Evolutionary conservation across 495 filamentous ascomycete genomes (phyloP).

Genomic region (Collariella sp.): DNA sequence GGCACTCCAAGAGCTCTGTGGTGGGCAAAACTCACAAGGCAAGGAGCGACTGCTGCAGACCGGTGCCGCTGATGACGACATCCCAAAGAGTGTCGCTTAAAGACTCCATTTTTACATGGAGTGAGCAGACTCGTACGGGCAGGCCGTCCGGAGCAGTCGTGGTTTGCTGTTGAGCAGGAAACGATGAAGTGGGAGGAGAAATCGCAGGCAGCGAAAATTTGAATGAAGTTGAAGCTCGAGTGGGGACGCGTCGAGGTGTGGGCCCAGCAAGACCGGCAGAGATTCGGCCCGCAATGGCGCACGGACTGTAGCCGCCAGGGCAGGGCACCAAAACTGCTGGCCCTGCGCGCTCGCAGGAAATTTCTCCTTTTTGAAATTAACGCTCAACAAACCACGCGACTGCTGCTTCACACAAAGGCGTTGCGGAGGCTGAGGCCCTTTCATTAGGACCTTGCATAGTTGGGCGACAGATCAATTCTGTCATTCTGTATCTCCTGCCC

Average conservation of each 20-base stretch:
- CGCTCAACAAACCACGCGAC: conserved; percentile 40
- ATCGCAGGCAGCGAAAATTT: conserved; percentile 26
- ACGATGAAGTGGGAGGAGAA: conserved; percentile 20
- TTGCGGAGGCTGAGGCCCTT: conserved; percentile 45
- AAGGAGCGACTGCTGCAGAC: conserved; percentile 79
- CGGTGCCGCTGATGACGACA: conserved; percentile 83
- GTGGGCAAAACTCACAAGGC: conserved; percentile 64
- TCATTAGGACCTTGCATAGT: conserved; percentile 57
- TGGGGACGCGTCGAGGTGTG: neutral
- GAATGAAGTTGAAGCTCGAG: conserved; percentile 20
- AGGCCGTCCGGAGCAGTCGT: conserved; percentile 21
- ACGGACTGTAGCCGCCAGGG: conserved; percentile 4
- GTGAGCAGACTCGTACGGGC: conserved; percentile 1
- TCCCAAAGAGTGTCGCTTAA: conserved; percentile 81
- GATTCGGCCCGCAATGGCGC: conserved; percentile 16
- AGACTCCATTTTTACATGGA: conserved; percentile 58
- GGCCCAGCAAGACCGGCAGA: conserved; percentile 6
- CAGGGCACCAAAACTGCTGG: neutral
- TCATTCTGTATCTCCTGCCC: conserved; percentile 96
- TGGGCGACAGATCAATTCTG: conserved; percentile 57
- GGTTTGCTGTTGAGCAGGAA: conserved; percentile 7
- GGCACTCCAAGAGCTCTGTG: conserved; percentile 6
- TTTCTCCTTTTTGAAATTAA: conserved; percentile 38
- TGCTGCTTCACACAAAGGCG: conserved; percentile 31
- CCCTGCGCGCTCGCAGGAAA: neutral